These are phyloP conservation scores for Penicillium waksmanii DNA, from an alignment of 495 filamentous ascomycete species.

Conservation along the genomic window DNA sequence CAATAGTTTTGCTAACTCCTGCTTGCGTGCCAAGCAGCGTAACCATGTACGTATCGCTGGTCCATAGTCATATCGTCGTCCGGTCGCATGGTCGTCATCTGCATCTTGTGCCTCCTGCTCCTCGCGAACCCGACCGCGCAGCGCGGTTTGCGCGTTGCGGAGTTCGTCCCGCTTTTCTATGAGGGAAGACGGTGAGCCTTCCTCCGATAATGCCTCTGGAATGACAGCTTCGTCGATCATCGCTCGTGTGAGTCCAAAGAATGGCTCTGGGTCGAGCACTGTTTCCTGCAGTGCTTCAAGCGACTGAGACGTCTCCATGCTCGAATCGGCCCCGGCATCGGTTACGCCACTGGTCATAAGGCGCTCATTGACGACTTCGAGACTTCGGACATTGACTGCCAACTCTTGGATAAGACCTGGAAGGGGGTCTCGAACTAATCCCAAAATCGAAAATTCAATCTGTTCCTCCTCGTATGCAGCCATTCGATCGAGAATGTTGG, in stretches of 20 bases:
- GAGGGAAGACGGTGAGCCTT: slow-evolving; percentile 6
- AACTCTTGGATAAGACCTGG: slow-evolving; percentile 42
- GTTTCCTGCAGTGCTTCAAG: slow-evolving; percentile 19
- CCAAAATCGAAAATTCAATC: slow-evolving; percentile 61
- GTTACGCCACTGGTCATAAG: slow-evolving; percentile 21
- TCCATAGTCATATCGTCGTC: slow-evolving; percentile 52
- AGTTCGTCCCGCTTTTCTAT: slow-evolving; percentile 31
- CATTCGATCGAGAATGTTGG: slow-evolving; percentile 55
- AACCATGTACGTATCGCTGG: slow-evolving; percentile 50
- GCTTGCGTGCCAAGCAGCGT: slow-evolving; percentile 47
- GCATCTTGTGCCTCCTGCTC: slow-evolving; percentile 43
- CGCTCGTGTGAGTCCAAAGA: slow-evolving; percentile 37
- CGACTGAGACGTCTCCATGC: not conserved
- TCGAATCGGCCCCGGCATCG: not conserved
- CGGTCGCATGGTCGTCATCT: slow-evolving; percentile 51
- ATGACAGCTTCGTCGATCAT: slow-evolving; percentile 37
- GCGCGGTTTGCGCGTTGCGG: slow-evolving; percentile 34
- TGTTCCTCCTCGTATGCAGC: slow-evolving; percentile 55
- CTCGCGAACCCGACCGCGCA: slow-evolving; percentile 46
- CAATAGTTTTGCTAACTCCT: slow-evolving; percentile 35
- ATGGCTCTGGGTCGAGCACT: slow-evolving; percentile 38
- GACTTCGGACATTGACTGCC: slow-evolving; percentile 48
- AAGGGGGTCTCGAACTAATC: slow-evolving; percentile 57
- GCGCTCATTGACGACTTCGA: slow-evolving; percentile 40
- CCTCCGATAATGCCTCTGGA: slow-evolving; percentile 13